Base-by-base conservation (phyloP, 2,329 filamentous ascomycete species). In the Tolypocladium paradoxum region DNA sequence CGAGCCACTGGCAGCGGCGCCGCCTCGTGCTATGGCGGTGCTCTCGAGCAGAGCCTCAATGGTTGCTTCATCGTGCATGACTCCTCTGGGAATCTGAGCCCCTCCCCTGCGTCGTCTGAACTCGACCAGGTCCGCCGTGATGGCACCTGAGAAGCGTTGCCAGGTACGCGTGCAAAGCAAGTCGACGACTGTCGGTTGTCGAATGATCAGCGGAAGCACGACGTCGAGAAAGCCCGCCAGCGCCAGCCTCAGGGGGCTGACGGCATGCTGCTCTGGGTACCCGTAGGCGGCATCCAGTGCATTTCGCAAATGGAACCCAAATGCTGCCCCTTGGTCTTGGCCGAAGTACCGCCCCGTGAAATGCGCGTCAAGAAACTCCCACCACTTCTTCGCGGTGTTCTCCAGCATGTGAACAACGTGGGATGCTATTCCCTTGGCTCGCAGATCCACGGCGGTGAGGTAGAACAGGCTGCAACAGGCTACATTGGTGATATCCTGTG, bases 381-480 rank as follows among this genome's bases (percentile, higher is more conserved):
- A 57, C 34, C 69, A 57, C 34, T 63, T 54, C 12, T 53, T 36
- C 0, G 64, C 53, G 14, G 65, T 65, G 22, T 54, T 57, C 40
- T 64, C 61, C 6, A 70, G 55, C 11, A 62, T 57, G 18, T 50
- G 54, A 27, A 68, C 52, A n/a, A 70, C 57, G 34, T 61, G 58
- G 6, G 47, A 43, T 27, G 62, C 57, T 61, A 70, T 59, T 31
- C 52, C 58, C 6, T 60, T 56, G 22, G 69, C 59, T 35, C 62
- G 61, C 7, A 71, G 56, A 40, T 57, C 60, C 12, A 61, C 59
- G 11, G 68, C 68, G 0, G 62, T 62, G 6, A 61, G 57, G 43
- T 72, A 72, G 24, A 60, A 60, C 47, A 70, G 58, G 11, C 63
- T 60, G 36, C 67, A 70, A 22, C 65, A 61, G 6, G 67, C 61